These are phyloP conservation scores for Seminavis robusta DNA, from an alignment of 108 stramenopile genomes.

Conservation along the genomic window DNA sequence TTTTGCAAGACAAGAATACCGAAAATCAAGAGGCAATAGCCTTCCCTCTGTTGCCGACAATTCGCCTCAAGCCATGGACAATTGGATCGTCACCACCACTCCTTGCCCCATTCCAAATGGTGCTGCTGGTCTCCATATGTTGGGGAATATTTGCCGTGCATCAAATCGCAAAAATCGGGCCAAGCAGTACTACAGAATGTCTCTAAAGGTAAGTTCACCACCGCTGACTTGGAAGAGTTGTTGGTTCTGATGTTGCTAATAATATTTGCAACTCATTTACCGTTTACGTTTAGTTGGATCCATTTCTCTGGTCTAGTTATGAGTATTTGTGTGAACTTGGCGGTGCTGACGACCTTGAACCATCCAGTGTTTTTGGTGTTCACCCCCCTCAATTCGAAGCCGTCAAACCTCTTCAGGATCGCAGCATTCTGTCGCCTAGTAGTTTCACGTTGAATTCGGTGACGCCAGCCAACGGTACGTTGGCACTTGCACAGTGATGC, in stretches of 20 bases:
- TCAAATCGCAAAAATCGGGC: conserved; percentile 78
- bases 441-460: too few species aligned
- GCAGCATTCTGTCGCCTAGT: too few species aligned
- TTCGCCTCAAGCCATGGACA: too few species aligned
- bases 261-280: too few species aligned
- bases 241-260: too few species aligned
- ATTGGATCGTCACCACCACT: conserved; percentile 52
- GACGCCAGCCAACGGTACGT: too few species aligned
- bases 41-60: conserved; percentile 8
- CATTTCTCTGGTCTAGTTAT: conserved; percentile 79
- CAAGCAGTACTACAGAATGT: conserved; percentile 66
- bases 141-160: conserved; percentile 76
- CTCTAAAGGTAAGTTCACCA: too few species aligned
- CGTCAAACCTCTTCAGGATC: too few species aligned
- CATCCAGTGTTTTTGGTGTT: too few species aligned
- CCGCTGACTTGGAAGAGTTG: too few species aligned
- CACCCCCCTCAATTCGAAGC: too few species aligned
- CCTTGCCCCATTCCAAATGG: conserved; percentile 84
- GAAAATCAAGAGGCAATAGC: conserved; percentile 16
- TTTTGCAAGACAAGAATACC: conserved; percentile 32
- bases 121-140: conserved; percentile 79
- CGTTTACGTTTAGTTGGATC: conserved; percentile 85
- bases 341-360: conserved; percentile 51
- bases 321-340: conserved; percentile 85
- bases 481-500: too few species aligned